Percentiles rank a stretch among this genome's conserved stretches.
These are phyloP conservation scores for Arthrobotrys conoides DNA, from an alignment of 2,329 filamentous ascomycete genomes.

Conservation along the genomic window DNA sequence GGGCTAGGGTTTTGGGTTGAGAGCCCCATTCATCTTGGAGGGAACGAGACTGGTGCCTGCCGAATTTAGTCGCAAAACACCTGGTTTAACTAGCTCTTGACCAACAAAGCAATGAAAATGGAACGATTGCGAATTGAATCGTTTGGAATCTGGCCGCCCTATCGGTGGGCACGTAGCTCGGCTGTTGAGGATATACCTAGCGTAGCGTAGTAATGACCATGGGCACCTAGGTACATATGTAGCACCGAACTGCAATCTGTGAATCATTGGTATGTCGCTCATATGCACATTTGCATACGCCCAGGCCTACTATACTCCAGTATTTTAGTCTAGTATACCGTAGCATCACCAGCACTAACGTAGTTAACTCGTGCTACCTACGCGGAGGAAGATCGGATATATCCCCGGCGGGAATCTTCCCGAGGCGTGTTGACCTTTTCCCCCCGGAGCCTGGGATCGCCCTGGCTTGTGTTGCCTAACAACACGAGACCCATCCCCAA, in stretches of 20 bases:
- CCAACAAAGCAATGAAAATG: conserved; percentile 43
- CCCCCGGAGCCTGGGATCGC: background rate
- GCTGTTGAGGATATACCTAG: background rate
- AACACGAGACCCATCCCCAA: background rate
- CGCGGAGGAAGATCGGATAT: background rate
- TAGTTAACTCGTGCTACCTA: background rate
- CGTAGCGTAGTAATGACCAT: background rate
- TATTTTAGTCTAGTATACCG: background rate
- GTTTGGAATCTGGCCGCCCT: conserved; percentile 45
- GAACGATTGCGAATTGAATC: conserved; percentile 37
- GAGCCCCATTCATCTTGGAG: conserved; percentile 44
- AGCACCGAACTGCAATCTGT: conserved; percentile 1
- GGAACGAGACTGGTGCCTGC: conserved; percentile 51
- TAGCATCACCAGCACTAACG: background rate
- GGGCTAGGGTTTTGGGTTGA: conserved; percentile 37
- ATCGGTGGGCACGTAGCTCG: conserved; percentile 57
- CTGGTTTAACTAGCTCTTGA: background rate
- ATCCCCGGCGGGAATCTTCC: background rate
- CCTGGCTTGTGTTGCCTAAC: background rate
- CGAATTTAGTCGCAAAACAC: conserved; percentile 56
- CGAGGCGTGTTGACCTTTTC: background rate
- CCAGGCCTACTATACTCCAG: background rate
- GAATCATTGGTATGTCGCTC: conserved; percentile 40
- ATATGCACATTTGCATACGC: conserved; percentile 16
- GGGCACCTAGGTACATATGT: background rate